Base-by-base conservation (phyloP, 2,329 filamentous ascomycete genomes). In the Pseudogymnoascus sp. region DNA sequence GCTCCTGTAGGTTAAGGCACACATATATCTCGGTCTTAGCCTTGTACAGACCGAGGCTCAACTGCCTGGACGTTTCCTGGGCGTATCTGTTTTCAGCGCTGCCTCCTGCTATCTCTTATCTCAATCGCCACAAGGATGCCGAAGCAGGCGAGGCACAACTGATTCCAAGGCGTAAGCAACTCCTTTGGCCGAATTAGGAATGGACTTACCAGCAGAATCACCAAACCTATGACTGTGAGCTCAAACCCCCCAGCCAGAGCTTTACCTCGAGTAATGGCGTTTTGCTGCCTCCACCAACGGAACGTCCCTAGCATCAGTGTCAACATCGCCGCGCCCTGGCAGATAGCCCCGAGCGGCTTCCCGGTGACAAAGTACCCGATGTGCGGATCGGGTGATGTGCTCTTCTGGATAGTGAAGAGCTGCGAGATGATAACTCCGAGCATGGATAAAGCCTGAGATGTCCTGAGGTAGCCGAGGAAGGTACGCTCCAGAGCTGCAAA, bases 391-490 rank as follows among this genome's bases (percentile, higher is more conserved):
- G 70, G 70, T 0, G 22, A 62, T n/a, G 67, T 67, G 14, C 74
- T 69, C 7, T 77, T 69, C 25, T 77, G 71, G 30, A 84, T 78
- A 19, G 81, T 79, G 68, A 89, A 90, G 6, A 91, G 80, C 69
- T 91, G 88, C 0, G 87, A 84, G 28, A 88, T 80, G 2, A 84
- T 68, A 2, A 88, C 82, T 16, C 87, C 87, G 19, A 85, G 76
- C 75, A 90, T 86, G 12, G 87, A 85, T 39, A 91, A 77, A n/a
- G 82, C 79, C 38, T 89, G 74, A 0, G 86, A 89, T 1, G 88
- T 91, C 19, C 88, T 83, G 30, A 91, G 79, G 72, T 91, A 91
- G 30, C 82, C 86, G 16, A 92, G 82, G 70, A 87, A 92, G 16
- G 88, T 92, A 62, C 88, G 79, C 74, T 92, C 88, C 62, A 91